Conservation (phyloP, 2,329 filamentous ascomycete species). For the Paraphoma chrysanthemicola region DNA sequence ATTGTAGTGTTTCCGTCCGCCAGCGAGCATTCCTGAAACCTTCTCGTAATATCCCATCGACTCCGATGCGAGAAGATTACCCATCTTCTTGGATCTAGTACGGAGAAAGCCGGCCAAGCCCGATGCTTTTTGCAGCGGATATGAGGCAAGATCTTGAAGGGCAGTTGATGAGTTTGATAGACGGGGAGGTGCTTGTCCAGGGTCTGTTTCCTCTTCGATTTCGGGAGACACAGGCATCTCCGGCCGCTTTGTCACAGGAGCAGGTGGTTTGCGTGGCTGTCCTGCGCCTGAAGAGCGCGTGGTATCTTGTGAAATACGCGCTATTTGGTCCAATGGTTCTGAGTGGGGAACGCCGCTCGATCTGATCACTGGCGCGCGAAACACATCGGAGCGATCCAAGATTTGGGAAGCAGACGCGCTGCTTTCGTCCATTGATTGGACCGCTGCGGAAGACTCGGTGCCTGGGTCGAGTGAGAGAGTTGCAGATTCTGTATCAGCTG, state of each 20-base stretch:
- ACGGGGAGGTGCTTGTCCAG: conserved; percentile 28
- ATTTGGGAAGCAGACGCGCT: conserved; percentile 89
- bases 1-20: conserved; percentile 86
- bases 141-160: conserved; percentile 70
- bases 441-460: conserved; percentile 73
- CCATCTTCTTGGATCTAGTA: conserved; percentile 80
- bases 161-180: conserved; percentile 57
- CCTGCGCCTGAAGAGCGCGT: conserved; percentile 40
- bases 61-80: conserved; percentile 81
- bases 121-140: conserved; percentile 83
- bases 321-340: conserved; percentile 28
- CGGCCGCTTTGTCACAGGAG: conserved; percentile 14
- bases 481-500: conserved; percentile 74
- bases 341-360: conserved; percentile 24
- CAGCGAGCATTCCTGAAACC: conserved; percentile 96
- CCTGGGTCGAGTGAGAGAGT: conserved; percentile 76
- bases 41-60: conserved; percentile 97
- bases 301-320: conserved; percentile 47
- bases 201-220: conserved; percentile 36
- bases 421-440: conserved; percentile 70
- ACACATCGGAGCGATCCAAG: conserved; percentile 83
- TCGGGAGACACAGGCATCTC: conserved; percentile 21
- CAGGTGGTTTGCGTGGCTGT: conserved; percentile 20
- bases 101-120: conserved; percentile 84
- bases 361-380: conserved; percentile 75